Percentiles rank a stretch among this genome's conserved stretches.
Conservation (phyloP, 179 eudicot species). For the Beta macrorhiza region DNA sequence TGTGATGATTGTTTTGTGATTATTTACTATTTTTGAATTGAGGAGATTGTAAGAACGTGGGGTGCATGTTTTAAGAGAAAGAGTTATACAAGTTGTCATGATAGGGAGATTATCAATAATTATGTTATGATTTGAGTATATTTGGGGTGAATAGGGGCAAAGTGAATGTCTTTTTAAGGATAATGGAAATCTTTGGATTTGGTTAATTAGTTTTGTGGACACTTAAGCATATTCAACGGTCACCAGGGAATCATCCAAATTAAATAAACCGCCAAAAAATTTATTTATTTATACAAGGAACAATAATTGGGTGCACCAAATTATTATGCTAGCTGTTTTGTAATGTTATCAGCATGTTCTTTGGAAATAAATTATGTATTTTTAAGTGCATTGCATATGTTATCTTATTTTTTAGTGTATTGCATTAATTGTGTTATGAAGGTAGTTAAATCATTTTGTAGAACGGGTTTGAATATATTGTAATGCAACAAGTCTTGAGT, state of each 20-base stretch:
- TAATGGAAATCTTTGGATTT: conserved; percentile 13
- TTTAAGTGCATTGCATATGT: too few species aligned
- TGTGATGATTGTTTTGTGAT: conserved; percentile 27
- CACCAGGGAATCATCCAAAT: background rate
- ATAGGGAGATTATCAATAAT: conserved; percentile 5
- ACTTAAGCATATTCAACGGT: background rate
- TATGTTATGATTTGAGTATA: conserved; percentile 11
- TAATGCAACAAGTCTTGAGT: too few species aligned
- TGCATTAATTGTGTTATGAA: too few species aligned
- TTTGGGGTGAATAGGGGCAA: conserved; percentile 6
- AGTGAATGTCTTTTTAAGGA: conserved; percentile 21
- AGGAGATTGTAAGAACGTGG: conserved; percentile 25
- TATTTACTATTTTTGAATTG: conserved; percentile 35
- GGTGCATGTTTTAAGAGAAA: conserved; percentile 32
- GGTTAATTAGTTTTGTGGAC: background rate
- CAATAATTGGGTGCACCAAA: too few species aligned
- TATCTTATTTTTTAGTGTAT: too few species aligned
- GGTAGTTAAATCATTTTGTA: too few species aligned
- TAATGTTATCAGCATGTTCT: too few species aligned
- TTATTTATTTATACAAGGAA: too few species aligned
- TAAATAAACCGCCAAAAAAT: background rate
- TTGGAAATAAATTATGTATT: too few species aligned
- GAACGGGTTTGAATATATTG: too few species aligned
- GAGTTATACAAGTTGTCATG: conserved; percentile 24
- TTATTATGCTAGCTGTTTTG: too few species aligned